Base-by-base conservation (phyloP, 805 yeast species). In the Clavispora santaluciae region DNA sequence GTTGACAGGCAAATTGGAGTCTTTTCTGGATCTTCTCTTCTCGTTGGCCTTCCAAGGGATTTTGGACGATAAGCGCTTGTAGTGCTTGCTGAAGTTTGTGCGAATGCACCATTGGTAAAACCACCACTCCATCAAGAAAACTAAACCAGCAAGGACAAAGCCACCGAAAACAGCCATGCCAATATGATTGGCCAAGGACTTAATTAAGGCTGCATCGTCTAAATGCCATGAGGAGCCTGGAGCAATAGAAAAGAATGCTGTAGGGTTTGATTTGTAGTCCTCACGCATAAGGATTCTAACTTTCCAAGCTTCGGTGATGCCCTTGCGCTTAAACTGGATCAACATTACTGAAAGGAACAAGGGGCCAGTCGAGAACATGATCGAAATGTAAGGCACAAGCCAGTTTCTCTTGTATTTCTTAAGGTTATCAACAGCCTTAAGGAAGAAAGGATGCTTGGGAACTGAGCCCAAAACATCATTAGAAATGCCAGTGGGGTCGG, bases 301-400 rank as follows among this genome's bases (percentile, higher is more conserved):
- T 30, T 71, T 76, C 8, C 78, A 87, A 6, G 78, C 75, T 22
- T 75, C 83, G 1, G 85, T 79, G 15, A 80, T 76, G 1, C 83
- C 83, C 84, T 86, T 81, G 49, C 95, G 73, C 61, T 84, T 85
- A 63, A 85, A 89, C 54, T 81, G 86, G 63, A 86, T 86, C 89
- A 95, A 85, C 52, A 90, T 74, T 25, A 86, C 89, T 16, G 93
- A 83, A 33, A 90, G 70, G 56, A 86, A 89, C 41, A 90, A 66
- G 0, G 97, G 96, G 10, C 97, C 97, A 0, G 97, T 90, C 10
- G 95, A 81, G 56, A 79, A 84, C 96, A 90, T 87, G 60, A 90
- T 88, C 24, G 96, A 88, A 46, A 89, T 68, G 65, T 90, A 90
- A 11, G 96, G 95, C 13, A 87, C 79, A 26, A 84, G 63, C 85